A percentile compares a stretch with the other conserved stretches of the same genome.
phyloP scores from a whole-genome alignment of 208 protist genomes.

The Blechomonas ayalai region DNA sequence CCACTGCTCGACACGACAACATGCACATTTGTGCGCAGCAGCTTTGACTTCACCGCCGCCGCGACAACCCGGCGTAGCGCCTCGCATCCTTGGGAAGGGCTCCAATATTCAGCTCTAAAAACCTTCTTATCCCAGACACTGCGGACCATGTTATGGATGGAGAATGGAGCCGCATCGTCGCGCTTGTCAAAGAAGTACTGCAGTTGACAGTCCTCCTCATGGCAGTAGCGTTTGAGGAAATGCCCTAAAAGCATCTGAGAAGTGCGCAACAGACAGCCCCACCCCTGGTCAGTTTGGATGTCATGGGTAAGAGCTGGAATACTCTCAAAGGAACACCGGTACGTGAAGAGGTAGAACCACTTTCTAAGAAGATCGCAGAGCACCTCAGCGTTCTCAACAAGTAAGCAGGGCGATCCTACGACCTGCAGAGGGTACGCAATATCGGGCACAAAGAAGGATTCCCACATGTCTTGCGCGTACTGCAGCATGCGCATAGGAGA shows the following conservation, averaged over 20 bases:
- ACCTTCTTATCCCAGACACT: conserved; percentile 15
- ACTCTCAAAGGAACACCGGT: conserved; percentile 51
- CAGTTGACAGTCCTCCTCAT: conserved; percentile 16
- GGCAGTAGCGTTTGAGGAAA: conserved; percentile 29
- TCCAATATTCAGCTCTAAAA: conserved; percentile 67
- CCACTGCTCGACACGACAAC: conserved; percentile 40
- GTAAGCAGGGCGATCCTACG: conserved; percentile 12
- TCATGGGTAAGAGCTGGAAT: conserved; percentile 14
- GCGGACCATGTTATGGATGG: conserved; percentile 57
- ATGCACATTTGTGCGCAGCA: conserved; percentile 25
- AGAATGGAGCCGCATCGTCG: conserved; percentile 36
- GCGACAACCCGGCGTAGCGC: conserved; percentile 43
- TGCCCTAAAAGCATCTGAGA: conserved; percentile 84
- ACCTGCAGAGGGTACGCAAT: conserved; percentile 23
- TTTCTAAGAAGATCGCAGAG: conserved; percentile 23
- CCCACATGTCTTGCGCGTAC: conserved; percentile 21
- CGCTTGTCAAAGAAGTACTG: conserved; percentile 41
- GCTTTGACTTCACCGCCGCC: conserved; percentile 15
- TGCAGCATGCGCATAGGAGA: conserved; percentile 25
- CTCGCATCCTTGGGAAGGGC: conserved; percentile 64
- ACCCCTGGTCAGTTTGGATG: conserved; percentile 56
- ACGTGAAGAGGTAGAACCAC: conserved; percentile 61
- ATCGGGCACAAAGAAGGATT: conserved; percentile 26
- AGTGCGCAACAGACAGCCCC: conserved; percentile 73
- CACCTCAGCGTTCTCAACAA: conserved; percentile 23